Conservation (phyloP, 805 yeast genomes). For the Candida namnaoensis region DNA sequence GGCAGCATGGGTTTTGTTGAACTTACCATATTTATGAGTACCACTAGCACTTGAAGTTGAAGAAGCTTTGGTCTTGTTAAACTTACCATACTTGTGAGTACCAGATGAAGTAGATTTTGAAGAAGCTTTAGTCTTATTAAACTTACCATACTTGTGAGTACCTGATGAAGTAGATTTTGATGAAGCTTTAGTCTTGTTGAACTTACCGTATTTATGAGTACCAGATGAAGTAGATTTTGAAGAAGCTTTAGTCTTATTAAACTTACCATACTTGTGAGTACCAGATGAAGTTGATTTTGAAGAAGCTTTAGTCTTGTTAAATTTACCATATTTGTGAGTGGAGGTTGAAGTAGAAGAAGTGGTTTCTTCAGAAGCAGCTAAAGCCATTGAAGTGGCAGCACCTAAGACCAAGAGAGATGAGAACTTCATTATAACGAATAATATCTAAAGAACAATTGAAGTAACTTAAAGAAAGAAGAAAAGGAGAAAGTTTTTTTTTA, state of each 20-base stretch:
- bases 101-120: conserved; percentile 28
- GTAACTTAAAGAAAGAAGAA: too few species aligned
- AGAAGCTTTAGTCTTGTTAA: conserved; percentile 33
- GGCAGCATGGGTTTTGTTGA: conserved; percentile 35
- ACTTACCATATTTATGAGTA: conserved; percentile 51
- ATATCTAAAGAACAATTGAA: conserved; percentile 3
- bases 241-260: conserved; percentile 32
- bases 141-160: conserved; percentile 46
- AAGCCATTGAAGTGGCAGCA: background rate
- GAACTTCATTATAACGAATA: background rate
- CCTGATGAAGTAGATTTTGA: conserved; percentile 27
- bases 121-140: conserved; percentile 33
- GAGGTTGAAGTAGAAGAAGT: conserved; percentile 27
- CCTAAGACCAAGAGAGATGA: background rate
- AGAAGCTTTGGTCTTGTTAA: conserved; percentile 35
- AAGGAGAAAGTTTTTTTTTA: too few species aligned
- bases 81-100: conserved; percentile 52
- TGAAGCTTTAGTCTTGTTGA: conserved; percentile 32
- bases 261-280: conserved; percentile 52
- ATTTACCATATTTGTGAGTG: conserved; percentile 46
- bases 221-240: conserved; percentile 25
- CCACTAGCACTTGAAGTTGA: conserved; percentile 26
- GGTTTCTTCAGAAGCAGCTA: background rate
- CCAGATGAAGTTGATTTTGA: conserved; percentile 33
- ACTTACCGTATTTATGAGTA: conserved; percentile 44